phyloP scores from a whole-genome alignment of 495 filamentous ascomycete genomes.

The Xylaria flabelliformis region DNA sequence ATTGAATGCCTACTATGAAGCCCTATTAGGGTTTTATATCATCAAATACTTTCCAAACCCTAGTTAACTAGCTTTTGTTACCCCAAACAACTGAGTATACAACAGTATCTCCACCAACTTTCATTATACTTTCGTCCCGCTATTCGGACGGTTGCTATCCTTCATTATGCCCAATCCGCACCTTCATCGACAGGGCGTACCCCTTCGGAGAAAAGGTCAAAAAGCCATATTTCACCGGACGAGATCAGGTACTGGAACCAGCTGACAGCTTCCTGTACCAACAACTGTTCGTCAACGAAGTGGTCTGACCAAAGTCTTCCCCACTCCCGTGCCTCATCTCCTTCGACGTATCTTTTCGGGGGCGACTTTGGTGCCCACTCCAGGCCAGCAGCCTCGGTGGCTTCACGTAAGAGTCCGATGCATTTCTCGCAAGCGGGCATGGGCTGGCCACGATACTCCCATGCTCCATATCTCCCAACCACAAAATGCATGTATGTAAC shows the following conservation, averaged over 20 bases:
- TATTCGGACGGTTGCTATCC: neutral
- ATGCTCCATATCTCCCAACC: constrained; percentile 6
- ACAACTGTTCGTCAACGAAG: neutral
- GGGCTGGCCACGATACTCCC: constrained; percentile 18
- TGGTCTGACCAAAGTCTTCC: constrained; percentile 22
- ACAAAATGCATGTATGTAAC: constrained; percentile 16
- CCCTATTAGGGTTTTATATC: too few species aligned
- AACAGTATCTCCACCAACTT: too few species aligned
- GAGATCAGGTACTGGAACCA: constrained; percentile 23
- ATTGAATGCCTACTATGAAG: too few species aligned
- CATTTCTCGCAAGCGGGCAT: constrained; percentile 14
- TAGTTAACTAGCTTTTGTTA: too few species aligned
- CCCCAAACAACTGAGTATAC: too few species aligned
- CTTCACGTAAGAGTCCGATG: neutral
- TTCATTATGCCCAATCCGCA: constrained; percentile 18
- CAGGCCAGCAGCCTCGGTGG: constrained; percentile 35
- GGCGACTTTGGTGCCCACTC: constrained; percentile 22
- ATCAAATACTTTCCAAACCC: too few species aligned
- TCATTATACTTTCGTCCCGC: neutral
- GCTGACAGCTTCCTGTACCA: constrained; percentile 11
- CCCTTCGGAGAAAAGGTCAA: constrained; percentile 17
- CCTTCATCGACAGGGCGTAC: constrained; percentile 1
- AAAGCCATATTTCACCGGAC: constrained; percentile 19
- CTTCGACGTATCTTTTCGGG: constrained; percentile 13
- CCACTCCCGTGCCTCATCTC: constrained; percentile 16